Conservation (phyloP, 2,329 filamentous ascomycete genomes). For the Neonectria coccinea region DNA sequence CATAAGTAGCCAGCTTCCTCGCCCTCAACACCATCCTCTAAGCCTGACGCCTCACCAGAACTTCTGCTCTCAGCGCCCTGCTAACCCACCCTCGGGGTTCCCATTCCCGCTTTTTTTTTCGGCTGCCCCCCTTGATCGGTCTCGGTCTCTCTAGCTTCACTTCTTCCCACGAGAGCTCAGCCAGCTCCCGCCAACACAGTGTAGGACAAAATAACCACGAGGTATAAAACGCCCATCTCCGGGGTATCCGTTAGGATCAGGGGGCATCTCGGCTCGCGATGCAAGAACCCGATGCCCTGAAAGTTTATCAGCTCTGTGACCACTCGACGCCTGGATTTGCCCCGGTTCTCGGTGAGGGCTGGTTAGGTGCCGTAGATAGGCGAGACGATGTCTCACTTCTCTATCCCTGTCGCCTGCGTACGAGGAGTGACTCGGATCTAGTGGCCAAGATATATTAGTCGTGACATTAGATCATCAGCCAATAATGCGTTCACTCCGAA, state of each 20-base stretch:
- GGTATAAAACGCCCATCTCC: not conserved
- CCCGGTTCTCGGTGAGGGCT: not conserved
- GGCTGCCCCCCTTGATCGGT: not conserved
- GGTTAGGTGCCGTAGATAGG: not conserved
- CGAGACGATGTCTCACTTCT: not conserved
- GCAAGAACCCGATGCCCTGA: not conserved
- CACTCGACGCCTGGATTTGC: not conserved
- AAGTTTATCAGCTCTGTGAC: not conserved
- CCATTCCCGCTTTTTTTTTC: not conserved
- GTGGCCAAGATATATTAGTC: not conserved
- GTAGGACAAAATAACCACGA: not conserved
- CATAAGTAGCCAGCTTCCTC: not conserved
- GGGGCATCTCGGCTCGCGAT: not conserved
- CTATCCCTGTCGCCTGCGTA: not conserved
- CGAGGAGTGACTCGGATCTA: not conserved
- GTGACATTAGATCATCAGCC: not conserved
- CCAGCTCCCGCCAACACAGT: not conserved
- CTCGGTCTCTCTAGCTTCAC: not conserved
- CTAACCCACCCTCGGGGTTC: not conserved
- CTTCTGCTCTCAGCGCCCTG: too few species aligned
- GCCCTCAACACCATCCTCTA: not conserved
- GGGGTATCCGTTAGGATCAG: not conserved
- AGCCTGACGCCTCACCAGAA: slow-evolving; percentile 5
- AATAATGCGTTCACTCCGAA: not conserved
- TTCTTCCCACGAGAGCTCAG: not conserved